Evolutionary conservation across 352 stramenopile species (phyloP).

Genomic region (Elongisporangium prolatum): DNA sequence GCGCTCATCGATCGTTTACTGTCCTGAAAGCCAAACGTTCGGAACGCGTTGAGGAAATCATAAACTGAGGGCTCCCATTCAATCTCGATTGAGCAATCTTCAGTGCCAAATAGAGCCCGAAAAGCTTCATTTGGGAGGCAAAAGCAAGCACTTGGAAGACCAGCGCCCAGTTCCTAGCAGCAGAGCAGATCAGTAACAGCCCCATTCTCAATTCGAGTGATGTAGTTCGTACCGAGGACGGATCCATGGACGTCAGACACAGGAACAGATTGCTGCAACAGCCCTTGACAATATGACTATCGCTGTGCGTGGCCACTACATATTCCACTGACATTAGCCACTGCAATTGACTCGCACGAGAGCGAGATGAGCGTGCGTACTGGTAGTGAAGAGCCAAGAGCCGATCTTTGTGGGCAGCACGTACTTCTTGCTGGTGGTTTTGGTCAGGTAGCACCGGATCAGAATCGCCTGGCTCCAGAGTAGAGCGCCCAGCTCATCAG

Average conservation of each 20-base stretch:
- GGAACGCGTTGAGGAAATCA: slow-evolving; percentile 75
- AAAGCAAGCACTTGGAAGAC: slow-evolving; percentile 45
- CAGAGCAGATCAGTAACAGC: slow-evolving; percentile 2
- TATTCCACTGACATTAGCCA: slow-evolving; percentile 4
- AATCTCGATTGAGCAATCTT: slow-evolving; percentile 41
- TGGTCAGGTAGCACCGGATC: slow-evolving; percentile 34
- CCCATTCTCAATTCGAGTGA: background rate
- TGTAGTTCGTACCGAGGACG: background rate
- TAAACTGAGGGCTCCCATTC: slow-evolving; percentile 68
- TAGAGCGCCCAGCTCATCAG: slow-evolving; percentile 45
- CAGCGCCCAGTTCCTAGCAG: slow-evolving; percentile 34
- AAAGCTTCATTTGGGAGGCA: slow-evolving; percentile 50
- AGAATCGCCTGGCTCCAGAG: slow-evolving; percentile 77
- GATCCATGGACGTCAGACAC: slow-evolving; percentile 19
- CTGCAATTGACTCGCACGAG: slow-evolving; percentile 1
- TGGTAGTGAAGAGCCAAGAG: slow-evolving; percentile 77
- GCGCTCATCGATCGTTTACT: slow-evolving; percentile 81
- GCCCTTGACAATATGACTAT: slow-evolving; percentile 57
- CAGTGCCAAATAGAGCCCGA: slow-evolving; percentile 22
- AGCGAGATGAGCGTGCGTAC: slow-evolving; percentile 23
- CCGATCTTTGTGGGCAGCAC: slow-evolving; percentile 51
- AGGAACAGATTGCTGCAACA: slow-evolving; percentile 75
- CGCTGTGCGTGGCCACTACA: slow-evolving; percentile 70
- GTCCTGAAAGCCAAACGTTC: slow-evolving; percentile 75
- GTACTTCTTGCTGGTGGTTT: slow-evolving; percentile 13